phyloP scores from a whole-genome alignment of 2,329 filamentous ascomycete genomes.

The Massarina eburnea region DNA sequence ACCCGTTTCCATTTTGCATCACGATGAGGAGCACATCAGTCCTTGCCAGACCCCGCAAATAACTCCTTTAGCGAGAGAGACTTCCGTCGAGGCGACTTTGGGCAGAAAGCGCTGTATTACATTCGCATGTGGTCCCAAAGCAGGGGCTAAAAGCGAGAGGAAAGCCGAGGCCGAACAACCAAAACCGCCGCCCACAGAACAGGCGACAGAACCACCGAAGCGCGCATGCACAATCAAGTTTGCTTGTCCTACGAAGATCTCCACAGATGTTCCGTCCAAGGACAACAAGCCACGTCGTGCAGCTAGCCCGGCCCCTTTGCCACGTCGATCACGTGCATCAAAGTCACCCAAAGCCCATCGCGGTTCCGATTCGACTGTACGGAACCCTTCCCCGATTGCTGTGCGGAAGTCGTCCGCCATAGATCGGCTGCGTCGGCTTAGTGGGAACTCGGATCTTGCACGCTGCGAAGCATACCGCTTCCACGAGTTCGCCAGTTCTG shows the following conservation, averaged over 20 bases:
- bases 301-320: constrained; percentile 47
- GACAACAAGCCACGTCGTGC: constrained; percentile 44
- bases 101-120: constrained; percentile 87
- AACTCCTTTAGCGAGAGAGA: constrained; percentile 48
- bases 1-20: constrained; percentile 40
- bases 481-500: constrained; percentile 88
- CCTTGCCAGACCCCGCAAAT: constrained; percentile 22
- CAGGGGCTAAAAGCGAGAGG: constrained; percentile 46
- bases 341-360: constrained; percentile 44
- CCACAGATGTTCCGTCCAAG: constrained; percentile 43
- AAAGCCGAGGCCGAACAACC: constrained; percentile 36
- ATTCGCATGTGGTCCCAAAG: constrained; percentile 77
- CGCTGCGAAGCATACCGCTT: constrained; percentile 65
- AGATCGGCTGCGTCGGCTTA: constrained; percentile 38
- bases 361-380: constrained; percentile 54
- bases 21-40: constrained; percentile 37
- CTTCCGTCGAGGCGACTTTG: constrained; percentile 62
- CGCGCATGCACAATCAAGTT: constrained; percentile 72
- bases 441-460: constrained; percentile 44
- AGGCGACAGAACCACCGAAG: constrained; percentile 44
- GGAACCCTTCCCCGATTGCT: constrained; percentile 50
- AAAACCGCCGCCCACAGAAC: constrained; percentile 21
- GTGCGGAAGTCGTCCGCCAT: constrained; percentile 42
- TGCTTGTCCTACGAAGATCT: constrained; percentile 62
- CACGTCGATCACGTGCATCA: constrained; percentile 27